These are phyloP conservation scores for Annona squamosa DNA, from an alignment of 164 flowering plant species.

Conservation along the genomic window DNA sequence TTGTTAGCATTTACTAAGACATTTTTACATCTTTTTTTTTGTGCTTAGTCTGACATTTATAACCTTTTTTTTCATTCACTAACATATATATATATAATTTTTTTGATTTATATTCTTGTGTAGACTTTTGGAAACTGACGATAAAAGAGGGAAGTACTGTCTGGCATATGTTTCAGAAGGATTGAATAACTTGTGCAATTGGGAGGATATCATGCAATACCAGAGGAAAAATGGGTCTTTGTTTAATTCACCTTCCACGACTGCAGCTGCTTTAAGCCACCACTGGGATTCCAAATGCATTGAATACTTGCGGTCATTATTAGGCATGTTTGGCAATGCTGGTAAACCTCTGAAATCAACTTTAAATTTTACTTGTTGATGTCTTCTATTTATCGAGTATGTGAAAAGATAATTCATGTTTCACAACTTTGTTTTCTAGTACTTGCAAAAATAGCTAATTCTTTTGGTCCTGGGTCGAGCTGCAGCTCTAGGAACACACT, in stretches of 20 bases:
- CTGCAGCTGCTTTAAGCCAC: slow-evolving; percentile 68
- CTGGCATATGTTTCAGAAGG: slow-evolving; percentile 82
- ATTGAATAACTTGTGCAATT: slow-evolving; percentile 43
- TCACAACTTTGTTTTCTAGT: too few species aligned
- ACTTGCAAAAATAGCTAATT: too few species aligned
- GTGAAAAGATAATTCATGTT: too few species aligned
- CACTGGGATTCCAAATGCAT: slow-evolving; percentile 45
- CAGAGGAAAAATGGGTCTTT: slow-evolving; percentile 88
- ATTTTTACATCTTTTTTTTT: too few species aligned
- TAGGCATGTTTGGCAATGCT: slow-evolving; percentile 54
- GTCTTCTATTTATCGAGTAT: too few species aligned
- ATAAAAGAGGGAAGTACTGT: slow-evolving; percentile 39
- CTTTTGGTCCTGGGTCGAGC: too few species aligned
- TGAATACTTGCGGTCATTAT: slow-evolving; percentile 44
- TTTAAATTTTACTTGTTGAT: too few species aligned
- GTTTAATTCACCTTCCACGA: slow-evolving; percentile 83
- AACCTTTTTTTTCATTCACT: neutral
- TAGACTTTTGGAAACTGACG: slow-evolving; percentile 25
- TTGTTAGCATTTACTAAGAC: too few species aligned
- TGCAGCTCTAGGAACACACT: too few species aligned
- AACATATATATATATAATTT: neutral
- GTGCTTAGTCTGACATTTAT: neutral
- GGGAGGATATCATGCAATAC: slow-evolving; percentile 60
- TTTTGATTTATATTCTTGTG: neutral
- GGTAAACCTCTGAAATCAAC: slow-evolving; percentile 28